phyloP scores from a whole-genome alignment of 2,329 filamentous ascomycete species.

The Fusarium sp. region DNA sequence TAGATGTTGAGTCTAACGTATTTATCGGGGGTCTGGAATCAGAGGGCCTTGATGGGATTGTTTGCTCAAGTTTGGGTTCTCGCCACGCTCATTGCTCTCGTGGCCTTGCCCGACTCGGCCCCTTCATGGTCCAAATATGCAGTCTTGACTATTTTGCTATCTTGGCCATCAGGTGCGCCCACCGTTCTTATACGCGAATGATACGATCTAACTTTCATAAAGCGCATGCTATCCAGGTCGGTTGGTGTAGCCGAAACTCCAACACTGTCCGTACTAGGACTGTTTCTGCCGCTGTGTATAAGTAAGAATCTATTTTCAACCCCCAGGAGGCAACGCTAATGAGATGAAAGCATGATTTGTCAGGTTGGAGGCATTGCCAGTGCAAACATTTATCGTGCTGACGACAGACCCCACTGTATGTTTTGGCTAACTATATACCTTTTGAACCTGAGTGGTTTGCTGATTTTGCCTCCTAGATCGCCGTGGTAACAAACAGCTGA shows the following conservation, averaged over 20 bases:
- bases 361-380: background rate
- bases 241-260: slow-evolving; percentile 72
- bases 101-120: slow-evolving; percentile 45
- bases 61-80: slow-evolving; percentile 70
- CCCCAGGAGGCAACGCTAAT: background rate
- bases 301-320: slow-evolving; percentile 46
- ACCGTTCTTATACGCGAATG: background rate
- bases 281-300: slow-evolving; percentile 72
- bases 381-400: slow-evolving; percentile 45
- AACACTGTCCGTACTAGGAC: slow-evolving; percentile 73
- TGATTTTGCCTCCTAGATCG: background rate
- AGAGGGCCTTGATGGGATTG: slow-evolving; percentile 59
- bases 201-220: background rate
- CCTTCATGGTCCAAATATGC: slow-evolving; percentile 55
- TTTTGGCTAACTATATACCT: background rate
- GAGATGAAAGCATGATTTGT: background rate
- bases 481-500: background rate
- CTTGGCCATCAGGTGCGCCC: slow-evolving; percentile 58
- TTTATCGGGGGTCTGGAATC: slow-evolving; percentile 54
- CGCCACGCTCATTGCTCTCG: slow-evolving; percentile 67
- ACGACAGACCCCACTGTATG: slow-evolving; percentile 27
- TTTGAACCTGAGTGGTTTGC: background rate
- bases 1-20: background rate
- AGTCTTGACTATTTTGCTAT: slow-evolving; percentile 54
- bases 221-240: slow-evolving; percentile 61